These are phyloP conservation scores for Fusarium sp. DNA, from an alignment of 2,329 filamentous ascomycete genomes.

Conservation along the genomic window DNA sequence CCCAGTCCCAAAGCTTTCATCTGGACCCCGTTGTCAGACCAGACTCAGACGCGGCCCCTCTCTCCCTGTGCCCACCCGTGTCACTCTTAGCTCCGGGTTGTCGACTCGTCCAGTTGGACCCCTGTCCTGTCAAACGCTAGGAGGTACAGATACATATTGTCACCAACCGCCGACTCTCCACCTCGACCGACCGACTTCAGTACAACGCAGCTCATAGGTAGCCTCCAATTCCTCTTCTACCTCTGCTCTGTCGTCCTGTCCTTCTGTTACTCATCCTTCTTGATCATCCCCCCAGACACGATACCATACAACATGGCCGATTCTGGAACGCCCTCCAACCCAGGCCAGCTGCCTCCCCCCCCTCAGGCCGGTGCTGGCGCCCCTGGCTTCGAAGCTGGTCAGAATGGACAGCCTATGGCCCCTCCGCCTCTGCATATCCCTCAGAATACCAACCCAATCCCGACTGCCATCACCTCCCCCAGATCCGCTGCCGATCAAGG, in stretches of 20 bases:
- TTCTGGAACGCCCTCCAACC: constrained; percentile 67
- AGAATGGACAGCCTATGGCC: constrained; percentile 80
- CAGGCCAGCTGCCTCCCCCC: constrained; percentile 73
- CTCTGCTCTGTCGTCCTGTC: constrained; percentile 31
- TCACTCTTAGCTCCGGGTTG: constrained; percentile 27
- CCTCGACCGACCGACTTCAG: constrained; percentile 39
- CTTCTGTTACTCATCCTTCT: constrained; percentile 20
- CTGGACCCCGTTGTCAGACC: constrained; percentile 27
- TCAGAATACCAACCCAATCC: constrained; percentile 95
- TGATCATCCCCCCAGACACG: constrained; percentile 21
- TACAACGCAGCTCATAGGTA: constrained; percentile 40
- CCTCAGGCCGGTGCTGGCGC: constrained; percentile 74
- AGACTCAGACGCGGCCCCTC: constrained; percentile 10
- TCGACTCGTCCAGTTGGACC: constrained; percentile 27
- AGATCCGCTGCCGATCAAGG: constrained; percentile 73
- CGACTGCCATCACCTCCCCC: constrained; percentile 89
- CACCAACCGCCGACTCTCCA: constrained; percentile 43
- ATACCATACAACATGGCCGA: constrained; percentile 74
- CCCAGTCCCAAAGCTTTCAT: constrained; percentile 6
- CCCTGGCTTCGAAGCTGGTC: constrained; percentile 78
- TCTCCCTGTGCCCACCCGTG: constrained; percentile 27
- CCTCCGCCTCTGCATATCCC: constrained; percentile 93
- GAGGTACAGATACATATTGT: constrained; percentile 37
- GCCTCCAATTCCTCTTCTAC: constrained; percentile 33
- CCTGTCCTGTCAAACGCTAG: constrained; percentile 41